Evolutionary conservation across 441 rosid genomes (phyloP).

Genomic region (Aleurites moluccanus): DNA sequence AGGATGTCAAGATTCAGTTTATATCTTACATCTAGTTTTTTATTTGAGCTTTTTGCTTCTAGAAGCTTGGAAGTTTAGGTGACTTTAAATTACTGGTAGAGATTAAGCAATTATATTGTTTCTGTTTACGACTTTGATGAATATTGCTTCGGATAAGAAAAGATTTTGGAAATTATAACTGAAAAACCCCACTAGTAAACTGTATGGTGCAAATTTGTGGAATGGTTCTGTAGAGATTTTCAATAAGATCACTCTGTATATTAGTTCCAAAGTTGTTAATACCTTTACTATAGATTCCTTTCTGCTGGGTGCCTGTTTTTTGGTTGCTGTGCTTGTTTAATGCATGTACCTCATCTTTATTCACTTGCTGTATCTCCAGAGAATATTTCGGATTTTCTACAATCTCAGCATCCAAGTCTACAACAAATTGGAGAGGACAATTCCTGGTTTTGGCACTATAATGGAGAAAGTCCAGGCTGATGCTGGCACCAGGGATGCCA

Average conservation of each 20-base stretch:
- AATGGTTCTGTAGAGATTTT: background rate
- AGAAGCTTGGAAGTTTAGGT: background rate
- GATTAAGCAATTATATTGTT: background rate
- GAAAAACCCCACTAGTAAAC: background rate
- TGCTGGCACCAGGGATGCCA: conserved; percentile 31
- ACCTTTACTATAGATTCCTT: background rate
- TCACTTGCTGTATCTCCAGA: conserved; percentile 40
- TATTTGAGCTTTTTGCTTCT: background rate
- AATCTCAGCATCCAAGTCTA: conserved; percentile 39
- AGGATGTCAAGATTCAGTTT: conserved; percentile 49
- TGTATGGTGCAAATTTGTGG: background rate
- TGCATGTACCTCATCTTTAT: conserved; percentile 5
- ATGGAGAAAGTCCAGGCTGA: conserved; percentile 58
- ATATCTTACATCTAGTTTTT: background rate
- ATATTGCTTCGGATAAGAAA: background rate
- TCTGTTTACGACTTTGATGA: background rate
- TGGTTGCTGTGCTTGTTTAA: conserved; percentile 3
- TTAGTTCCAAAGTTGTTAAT: background rate
- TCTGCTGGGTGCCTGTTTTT: background rate
- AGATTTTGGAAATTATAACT: background rate
- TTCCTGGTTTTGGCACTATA: conserved; percentile 59
- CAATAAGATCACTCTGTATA: background rate
- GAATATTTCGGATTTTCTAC: conserved; percentile 38
- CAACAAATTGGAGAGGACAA: conserved; percentile 36
- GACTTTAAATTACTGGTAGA: background rate